Percentiles rank a stretch among this genome's conserved stretches.
These are phyloP conservation scores for Ananas comosus DNA, from an alignment of 176 grass and related monocot species.

Conservation along the genomic window DNA sequence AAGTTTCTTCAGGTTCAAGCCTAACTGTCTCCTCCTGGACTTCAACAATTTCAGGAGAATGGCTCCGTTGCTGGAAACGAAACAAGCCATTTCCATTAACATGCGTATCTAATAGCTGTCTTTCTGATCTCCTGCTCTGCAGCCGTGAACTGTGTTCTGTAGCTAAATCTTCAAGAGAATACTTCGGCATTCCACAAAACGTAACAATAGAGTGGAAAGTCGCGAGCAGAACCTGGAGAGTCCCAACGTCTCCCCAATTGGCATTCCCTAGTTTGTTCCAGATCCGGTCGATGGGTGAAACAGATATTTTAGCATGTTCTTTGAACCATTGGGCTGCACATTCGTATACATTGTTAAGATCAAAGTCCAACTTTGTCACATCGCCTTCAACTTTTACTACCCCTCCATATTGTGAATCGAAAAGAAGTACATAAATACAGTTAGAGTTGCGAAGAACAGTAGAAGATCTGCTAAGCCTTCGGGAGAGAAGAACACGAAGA, in stretches of 20 bases:
- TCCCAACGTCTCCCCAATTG: slow-evolving; percentile 92
- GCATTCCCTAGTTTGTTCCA: slow-evolving; percentile 99
- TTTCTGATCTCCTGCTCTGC: slow-evolving; percentile 88
- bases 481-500: slow-evolving; percentile 67
- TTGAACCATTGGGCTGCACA: slow-evolving; percentile 88
- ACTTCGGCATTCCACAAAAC: slow-evolving; percentile 71
- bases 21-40: slow-evolving; percentile 52
- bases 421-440: slow-evolving; percentile 80
- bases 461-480: slow-evolving; percentile 79
- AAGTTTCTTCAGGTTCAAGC: slow-evolving; percentile 51
- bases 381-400: slow-evolving; percentile 87
- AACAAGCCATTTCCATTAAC: slow-evolving; percentile 61
- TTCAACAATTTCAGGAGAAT: slow-evolving; percentile 94
- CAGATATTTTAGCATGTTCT: slow-evolving; percentile 55
- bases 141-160: slow-evolving; percentile 81
- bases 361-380: slow-evolving; percentile 76
- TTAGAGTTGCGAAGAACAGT: slow-evolving; percentile 60
- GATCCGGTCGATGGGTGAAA: slow-evolving; percentile 71
- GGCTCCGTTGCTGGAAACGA: slow-evolving; percentile 60
- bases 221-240: slow-evolving; percentile 76
- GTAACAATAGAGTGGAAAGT: slow-evolving; percentile 79
- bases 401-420: slow-evolving; percentile 92
- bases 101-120: slow-evolving; percentile 60
- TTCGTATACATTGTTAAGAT: slow-evolving; percentile 71
- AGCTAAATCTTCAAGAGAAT: slow-evolving; percentile 66